phyloP scores from a whole-genome alignment of 371 early-diverging fungal genomes.

The Mortierella sp. region DNA sequence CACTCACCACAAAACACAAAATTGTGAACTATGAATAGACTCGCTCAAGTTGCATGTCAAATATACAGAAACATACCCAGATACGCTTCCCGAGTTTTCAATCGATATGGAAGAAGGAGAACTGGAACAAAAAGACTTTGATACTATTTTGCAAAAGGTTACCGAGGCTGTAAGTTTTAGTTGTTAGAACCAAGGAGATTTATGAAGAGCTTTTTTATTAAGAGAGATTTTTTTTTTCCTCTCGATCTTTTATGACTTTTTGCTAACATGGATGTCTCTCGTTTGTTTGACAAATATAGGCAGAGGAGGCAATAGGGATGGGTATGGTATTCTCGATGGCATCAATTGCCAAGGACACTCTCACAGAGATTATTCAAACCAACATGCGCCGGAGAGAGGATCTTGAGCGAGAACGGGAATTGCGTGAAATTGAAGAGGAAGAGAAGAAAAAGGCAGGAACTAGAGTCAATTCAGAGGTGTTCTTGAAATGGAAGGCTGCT shows the following conservation, averaged over 20 bases:
- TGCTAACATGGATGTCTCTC: not conserved
- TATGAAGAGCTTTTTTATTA: not conserved
- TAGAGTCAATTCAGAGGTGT: constrained; percentile 82
- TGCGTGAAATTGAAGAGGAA: constrained; percentile 84
- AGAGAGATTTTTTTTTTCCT: not conserved
- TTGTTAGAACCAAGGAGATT: not conserved
- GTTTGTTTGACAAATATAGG: constrained; percentile 45
- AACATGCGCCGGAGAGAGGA: constrained; percentile 66
- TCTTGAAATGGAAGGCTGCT: constrained; percentile 82
- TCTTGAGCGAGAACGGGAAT: constrained; percentile 69
- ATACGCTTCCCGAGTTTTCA: constrained; percentile 79
- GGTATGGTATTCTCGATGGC: constrained; percentile 93
- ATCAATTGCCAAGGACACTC: constrained; percentile 78
- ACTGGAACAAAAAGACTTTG: constrained; percentile 60
- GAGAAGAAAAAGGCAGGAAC: constrained; percentile 87
- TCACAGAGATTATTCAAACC: constrained; percentile 72
- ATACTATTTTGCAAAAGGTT: constrained; percentile 62
- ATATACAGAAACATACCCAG: constrained; percentile 92
- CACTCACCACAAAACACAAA: no score
- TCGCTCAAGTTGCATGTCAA: constrained; percentile 73
- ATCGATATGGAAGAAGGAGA: constrained; percentile 69
- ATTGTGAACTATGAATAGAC: constrained; percentile 43
- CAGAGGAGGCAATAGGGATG: constrained; percentile 89
- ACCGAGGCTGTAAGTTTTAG: constrained; percentile 60
- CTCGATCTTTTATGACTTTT: no score